phyloP scores from a whole-genome alignment of 2,329 filamentous ascomycete species.

The Metarhizium anisopliae region DNA sequence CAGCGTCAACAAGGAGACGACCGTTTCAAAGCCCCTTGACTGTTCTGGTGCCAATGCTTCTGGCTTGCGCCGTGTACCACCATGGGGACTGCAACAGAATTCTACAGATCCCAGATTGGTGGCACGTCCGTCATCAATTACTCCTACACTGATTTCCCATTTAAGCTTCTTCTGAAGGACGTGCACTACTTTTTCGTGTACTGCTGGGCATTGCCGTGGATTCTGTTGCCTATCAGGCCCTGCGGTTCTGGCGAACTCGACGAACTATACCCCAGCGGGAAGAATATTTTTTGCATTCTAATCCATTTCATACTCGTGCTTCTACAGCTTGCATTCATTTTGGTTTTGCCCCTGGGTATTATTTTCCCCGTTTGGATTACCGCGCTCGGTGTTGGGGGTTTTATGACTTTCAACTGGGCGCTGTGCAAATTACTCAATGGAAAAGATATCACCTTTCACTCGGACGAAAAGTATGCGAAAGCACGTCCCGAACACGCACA shows the following conservation, averaged over 20 bases:
- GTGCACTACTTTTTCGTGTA: constrained; percentile 47
- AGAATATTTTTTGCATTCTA: constrained; percentile 47
- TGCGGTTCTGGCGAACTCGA: constrained; percentile 45
- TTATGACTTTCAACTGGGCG: constrained; percentile 39
- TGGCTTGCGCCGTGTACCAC: background rate
- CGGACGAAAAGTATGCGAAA: constrained; percentile 43
- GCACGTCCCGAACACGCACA: constrained; percentile 40
- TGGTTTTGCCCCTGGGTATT: constrained; percentile 44
- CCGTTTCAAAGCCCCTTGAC: no score
- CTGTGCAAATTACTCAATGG: constrained; percentile 45
- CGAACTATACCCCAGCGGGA: constrained; percentile 51
- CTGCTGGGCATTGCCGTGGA: constrained; percentile 47
- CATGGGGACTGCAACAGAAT: constrained; percentile 29
- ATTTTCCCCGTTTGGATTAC: constrained; percentile 42
- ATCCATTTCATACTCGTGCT: constrained; percentile 51
- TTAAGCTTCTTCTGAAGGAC: constrained; percentile 41
- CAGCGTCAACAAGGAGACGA: no score
- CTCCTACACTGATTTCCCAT: constrained; percentile 49
- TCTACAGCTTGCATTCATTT: constrained; percentile 51
- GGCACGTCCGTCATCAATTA: constrained; percentile 50
- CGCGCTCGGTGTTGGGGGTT: constrained; percentile 27
- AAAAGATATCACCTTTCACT: constrained; percentile 36
- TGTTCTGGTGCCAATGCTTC: no score
- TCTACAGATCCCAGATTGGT: constrained; percentile 51
- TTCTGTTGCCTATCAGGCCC: constrained; percentile 49